A percentile compares a stretch with the other conserved stretches of the same genome.
Conservation (phyloP, 2,329 filamentous ascomycete genomes). For the Colletotrichum horii region DNA sequence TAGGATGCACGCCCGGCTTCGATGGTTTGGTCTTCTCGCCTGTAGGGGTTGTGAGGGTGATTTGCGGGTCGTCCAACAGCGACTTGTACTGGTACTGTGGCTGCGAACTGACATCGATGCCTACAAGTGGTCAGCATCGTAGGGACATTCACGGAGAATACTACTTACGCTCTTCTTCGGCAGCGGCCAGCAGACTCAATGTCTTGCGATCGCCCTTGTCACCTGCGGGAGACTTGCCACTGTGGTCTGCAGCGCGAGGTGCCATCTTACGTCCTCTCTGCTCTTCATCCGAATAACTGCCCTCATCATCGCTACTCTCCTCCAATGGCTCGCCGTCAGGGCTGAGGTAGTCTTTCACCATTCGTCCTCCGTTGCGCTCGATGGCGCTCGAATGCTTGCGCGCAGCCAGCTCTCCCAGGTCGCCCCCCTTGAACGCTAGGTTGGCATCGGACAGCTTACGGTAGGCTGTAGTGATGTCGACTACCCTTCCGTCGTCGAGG, state of each 20-base stretch:
- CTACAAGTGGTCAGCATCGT: slow-evolving; percentile 38
- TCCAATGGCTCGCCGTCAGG: slow-evolving; percentile 72
- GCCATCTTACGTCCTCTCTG: slow-evolving; percentile 65
- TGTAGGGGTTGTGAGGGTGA: slow-evolving; percentile 67
- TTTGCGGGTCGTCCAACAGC: slow-evolving; percentile 68
- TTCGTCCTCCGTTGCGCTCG: slow-evolving; percentile 55
- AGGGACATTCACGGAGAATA: not conserved
- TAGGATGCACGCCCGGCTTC: slow-evolving; percentile 74
- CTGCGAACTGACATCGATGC: slow-evolving; percentile 58
- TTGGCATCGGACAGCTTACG: slow-evolving; percentile 75
- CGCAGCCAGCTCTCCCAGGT: slow-evolving; percentile 64
- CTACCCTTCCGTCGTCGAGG: slow-evolving; percentile 63
- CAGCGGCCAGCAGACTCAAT: slow-evolving; percentile 72
- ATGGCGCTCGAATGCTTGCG: slow-evolving; percentile 52
- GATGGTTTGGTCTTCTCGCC: slow-evolving; percentile 63
- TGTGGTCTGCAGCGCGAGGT: slow-evolving; percentile 50
- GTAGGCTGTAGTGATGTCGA: slow-evolving; percentile 75
- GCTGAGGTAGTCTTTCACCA: slow-evolving; percentile 71
- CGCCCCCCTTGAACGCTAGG: slow-evolving; percentile 67
- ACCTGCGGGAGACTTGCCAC: slow-evolving; percentile 36
- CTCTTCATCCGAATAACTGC: slow-evolving; percentile 69
- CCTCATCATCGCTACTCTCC: slow-evolving; percentile 74
- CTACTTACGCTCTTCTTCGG: slow-evolving; percentile 78
- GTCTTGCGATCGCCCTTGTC: slow-evolving; percentile 48
- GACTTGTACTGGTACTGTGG: slow-evolving; percentile 64